Evolutionary conservation across 164 flowering plant species (phyloP), one percentile per base, ranked within the genome.

Genomic region (Aristolochia californica): DNA sequence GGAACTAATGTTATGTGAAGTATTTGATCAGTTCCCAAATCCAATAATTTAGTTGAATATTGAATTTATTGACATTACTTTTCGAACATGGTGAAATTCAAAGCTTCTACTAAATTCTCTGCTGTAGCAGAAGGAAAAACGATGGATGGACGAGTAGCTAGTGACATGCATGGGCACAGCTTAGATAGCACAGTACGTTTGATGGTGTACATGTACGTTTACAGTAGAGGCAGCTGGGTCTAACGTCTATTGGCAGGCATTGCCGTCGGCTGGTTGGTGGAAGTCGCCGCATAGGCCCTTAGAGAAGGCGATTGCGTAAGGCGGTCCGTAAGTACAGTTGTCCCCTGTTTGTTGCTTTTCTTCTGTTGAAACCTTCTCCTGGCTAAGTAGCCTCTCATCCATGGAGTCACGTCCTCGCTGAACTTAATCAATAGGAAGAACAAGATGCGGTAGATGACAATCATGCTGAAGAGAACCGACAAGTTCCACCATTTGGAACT

Each of bases 351-450:
- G 5, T 69, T 68, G 27, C 56, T 77, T 23, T 27, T 66, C 71
- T 77, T 84, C 65, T 68, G 74, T 45, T 80, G 78, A 75, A 91
- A 76, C 66, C 85, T 83, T 73, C 88, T 76, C 75, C 93, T 79
- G 8, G 98, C 95, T 11, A 88, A 63, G 62, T 78, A 91, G 5
- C 90, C 96, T 68, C 96, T 76, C 34, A 88, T 50, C 96, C 96
- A 91, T 5, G 98, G 98, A 0, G 96, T 88, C 26, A 91, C 88
- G 40, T 91, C 96, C 75, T 91, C 98, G 23, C 74, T 88, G 49
- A 82, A 70, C 80, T 91, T 91, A 68, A 91, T 91, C 84, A 82
- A 75, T 57, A 83, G 49, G 77, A 91, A 84, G 83, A 91, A 91
- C 23, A 88, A 78, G 67, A 91, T 72, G 14, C 96, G 83, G 71